Evolutionary conservation across 306 rosid genomes (phyloP).

Genomic region (Quercus wislizeni): DNA sequence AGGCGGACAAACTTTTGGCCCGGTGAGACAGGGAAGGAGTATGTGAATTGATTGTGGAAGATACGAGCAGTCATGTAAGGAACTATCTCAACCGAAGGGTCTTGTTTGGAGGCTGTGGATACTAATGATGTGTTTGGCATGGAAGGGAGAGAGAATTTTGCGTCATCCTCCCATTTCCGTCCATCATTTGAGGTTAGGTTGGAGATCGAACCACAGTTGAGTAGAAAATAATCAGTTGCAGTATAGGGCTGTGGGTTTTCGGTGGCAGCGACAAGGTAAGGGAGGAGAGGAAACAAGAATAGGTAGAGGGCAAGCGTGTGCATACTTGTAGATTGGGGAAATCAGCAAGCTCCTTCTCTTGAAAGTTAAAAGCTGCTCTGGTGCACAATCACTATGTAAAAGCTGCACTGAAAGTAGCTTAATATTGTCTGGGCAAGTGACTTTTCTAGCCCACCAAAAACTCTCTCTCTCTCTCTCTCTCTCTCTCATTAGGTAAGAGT

Average conservation of each 20-base stretch:
- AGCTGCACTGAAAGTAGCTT: too few relatives aligned
- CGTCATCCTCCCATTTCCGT: slow-evolving; percentile 12
- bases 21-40: too few relatives aligned
- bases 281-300: neutral
- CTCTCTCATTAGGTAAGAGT: too few relatives aligned
- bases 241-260: neutral
- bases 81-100: too few relatives aligned
- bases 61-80: too few relatives aligned
- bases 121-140: neutral
- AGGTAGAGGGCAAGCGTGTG: neutral
- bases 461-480: too few relatives aligned
- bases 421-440: too few relatives aligned
- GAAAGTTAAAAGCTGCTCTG: too few relatives aligned
- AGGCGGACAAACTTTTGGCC: slow-evolving; percentile 5
- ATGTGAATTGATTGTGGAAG: too few relatives aligned
- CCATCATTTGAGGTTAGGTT: neutral
- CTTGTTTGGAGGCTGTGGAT: neutral
- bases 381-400: too few relatives aligned
- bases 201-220: slow-evolving; percentile 17
- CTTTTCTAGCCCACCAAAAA: too few relatives aligned
- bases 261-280: neutral
- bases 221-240: neutral
- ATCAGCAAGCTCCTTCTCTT: neutral
- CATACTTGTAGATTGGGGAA: neutral
- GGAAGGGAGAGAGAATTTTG: neutral